A percentile compares a stretch with the other conserved stretches of the same genome.
Evolutionary conservation across 768 basidiomycete species (phyloP).

Genomic region (Leccinum truebloodii): DNA sequence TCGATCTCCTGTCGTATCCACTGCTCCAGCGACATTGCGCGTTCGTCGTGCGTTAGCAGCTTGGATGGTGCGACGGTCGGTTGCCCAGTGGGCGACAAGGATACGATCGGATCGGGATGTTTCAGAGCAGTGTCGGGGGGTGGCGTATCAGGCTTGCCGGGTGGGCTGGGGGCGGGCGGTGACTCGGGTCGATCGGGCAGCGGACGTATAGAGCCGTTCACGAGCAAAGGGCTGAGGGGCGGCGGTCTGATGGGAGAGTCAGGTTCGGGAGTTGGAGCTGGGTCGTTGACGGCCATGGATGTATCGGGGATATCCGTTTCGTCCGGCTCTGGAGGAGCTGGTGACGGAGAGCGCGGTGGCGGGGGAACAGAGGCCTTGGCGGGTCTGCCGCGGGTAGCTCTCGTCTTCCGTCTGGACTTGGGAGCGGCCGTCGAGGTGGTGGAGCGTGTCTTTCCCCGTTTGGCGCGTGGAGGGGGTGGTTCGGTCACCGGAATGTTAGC

Average conservation of each 20-base stretch:
- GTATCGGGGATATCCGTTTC: not conserved
- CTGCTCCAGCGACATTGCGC: constrained; percentile 80
- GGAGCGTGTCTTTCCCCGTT: constrained; percentile 21
- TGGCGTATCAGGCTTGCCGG: not conserved
- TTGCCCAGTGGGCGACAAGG: constrained; percentile 14
- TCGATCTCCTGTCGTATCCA: constrained; percentile 79
- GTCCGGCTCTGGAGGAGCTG: constrained; percentile 2
- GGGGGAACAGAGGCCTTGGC: constrained; percentile 17
- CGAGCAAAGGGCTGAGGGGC: not conserved
- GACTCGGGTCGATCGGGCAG: not conserved
- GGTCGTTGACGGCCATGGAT: constrained; percentile 3
- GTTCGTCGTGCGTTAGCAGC: constrained; percentile 46
- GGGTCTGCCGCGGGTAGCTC: constrained; percentile 23
- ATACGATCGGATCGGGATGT: constrained; percentile 14
- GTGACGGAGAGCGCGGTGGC: constrained; percentile 18
- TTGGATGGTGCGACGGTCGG: constrained; percentile 17
- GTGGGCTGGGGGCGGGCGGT: not conserved
- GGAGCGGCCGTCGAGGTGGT: constrained; percentile 23
- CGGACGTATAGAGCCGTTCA: constrained; percentile 2
- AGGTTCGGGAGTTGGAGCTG: not conserved
- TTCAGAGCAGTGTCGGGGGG: not conserved
- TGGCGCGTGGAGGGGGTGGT: constrained; percentile 15
- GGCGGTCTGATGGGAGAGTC: not conserved
- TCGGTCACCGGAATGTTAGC: constrained; percentile 14
- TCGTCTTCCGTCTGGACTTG: constrained; percentile 28